Base-by-base conservation (phyloP, 345 rosid genomes). In the Salix udensis region DNA sequence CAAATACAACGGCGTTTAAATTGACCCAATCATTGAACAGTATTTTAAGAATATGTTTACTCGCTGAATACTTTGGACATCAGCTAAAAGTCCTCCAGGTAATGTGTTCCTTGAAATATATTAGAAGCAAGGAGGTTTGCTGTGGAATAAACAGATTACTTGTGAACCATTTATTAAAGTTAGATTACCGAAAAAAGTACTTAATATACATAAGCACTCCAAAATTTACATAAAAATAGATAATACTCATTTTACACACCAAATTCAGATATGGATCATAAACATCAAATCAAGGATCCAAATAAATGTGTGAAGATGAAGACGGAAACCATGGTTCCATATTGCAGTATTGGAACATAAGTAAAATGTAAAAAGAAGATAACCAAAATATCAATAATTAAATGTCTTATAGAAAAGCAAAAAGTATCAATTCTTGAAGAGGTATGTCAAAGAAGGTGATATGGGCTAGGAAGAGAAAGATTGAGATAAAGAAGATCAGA, bases 401-500 rank as follows among this genome's bases (percentile, higher is more conserved):
- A 39, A 50, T 15, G 6, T 79, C 21, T n/a, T 3, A 34, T 58
- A 40, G 30, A 30, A 65, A 76, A 76, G 24, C 42, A 31, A n/a
- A 68, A 69, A 28, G 30, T 60, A 5, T 5, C 34, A 34, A 75
- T 53, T 40, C 67, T 5, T 75, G 71, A 71, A 48, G 71, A 55
- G n/a, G 42, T 23, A 30, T 34, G 74, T 28, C 8, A 16, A 48
- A 30, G 44, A 52, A 8, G 18, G n/a, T 26, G 58, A 71, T 18
- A 12, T 31, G 10, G 52, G 71, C 23, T 12, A 53, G 4, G 64
- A 65, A 60, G 62, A 36, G 48, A 28, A n/a, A 52, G 37, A 78
- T 26, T 19, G 62, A 50, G 61, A 67, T 21, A 71, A 67, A 72
- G 64, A 72, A 19, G 58, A 6, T 28, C 37, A 72, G 37, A 68